phyloP scores from a whole-genome alignment of 2,329 filamentous ascomycete genomes.

The Trichoderma breve region DNA sequence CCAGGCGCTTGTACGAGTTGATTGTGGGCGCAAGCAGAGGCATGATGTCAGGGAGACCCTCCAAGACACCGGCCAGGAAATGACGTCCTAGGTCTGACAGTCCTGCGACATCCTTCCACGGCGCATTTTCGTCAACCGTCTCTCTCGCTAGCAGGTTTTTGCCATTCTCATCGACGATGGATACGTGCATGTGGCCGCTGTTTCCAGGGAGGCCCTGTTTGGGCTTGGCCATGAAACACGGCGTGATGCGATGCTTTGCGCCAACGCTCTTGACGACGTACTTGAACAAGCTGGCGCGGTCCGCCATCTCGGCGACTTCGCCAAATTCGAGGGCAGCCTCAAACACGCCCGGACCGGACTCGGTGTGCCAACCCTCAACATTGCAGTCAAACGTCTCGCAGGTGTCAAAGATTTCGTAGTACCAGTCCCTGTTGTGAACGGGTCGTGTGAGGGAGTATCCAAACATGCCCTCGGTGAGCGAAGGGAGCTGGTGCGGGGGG shows the following conservation, averaged over 20 bases:
- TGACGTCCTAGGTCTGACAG: constrained; percentile 87
- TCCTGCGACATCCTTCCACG: constrained; percentile 71
- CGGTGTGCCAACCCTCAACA: constrained; percentile 94
- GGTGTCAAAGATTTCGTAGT: constrained; percentile 80
- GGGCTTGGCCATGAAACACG: constrained; percentile 98
- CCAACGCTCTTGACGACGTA: constrained; percentile 88
- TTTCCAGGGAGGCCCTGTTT: constrained; percentile 88
- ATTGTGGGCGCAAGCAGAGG: constrained; percentile 89
- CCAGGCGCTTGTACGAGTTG: constrained; percentile 96
- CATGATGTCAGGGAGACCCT: constrained; percentile 92
- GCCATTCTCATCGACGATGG: constrained; percentile 74
- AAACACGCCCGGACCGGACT: constrained; percentile 90
- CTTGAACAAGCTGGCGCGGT: constrained; percentile 91
- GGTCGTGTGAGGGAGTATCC: constrained; percentile 87
- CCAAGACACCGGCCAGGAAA: constrained; percentile 86
- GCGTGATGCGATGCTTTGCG: constrained; percentile 84
- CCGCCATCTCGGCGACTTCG: constrained; percentile 85
- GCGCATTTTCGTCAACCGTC: constrained; percentile 65
- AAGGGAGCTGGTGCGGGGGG: constrained; percentile 68
- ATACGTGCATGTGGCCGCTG: constrained; percentile 94
- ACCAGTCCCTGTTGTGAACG: constrained; percentile 88
- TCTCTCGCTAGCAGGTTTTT: constrained; percentile 82
- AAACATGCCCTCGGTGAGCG: constrained; percentile 91
- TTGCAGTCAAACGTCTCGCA: constrained; percentile 75
- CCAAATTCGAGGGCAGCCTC: constrained; percentile 93